Evolutionary conservation across 805 yeast genomes (phyloP), one percentile per base, ranked within the genome.

Genomic region (Myxozyma monticola): DNA sequence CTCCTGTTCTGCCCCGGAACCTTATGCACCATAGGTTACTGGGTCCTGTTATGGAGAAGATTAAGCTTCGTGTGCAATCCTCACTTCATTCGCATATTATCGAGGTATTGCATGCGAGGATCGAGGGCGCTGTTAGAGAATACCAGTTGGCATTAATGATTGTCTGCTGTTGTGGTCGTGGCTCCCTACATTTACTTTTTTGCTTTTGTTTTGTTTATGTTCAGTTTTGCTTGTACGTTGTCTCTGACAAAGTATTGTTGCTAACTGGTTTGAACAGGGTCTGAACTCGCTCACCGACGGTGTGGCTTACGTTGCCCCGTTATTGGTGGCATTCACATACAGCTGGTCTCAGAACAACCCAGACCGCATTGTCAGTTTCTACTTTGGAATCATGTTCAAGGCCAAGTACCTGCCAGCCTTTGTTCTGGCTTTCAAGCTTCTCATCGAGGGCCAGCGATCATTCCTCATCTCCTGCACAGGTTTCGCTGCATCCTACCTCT

Each of bases 271-370:
- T 21, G 4, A 43, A 12, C 29, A 46, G 57, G 31, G 36, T 15
- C 31, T 51, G 25, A 60, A 51, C 37, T 30, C 37, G n/a, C 38
- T 60, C 25, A 24, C 56, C 12, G 60, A 57, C 10, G 62, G 61
- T 14, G 37, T 53, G 22, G 56, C 56, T 20, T 68, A 56, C 49
- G 49, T 65, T 25, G 42, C 62, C 7, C 65, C 68, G n/a, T 39
- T 68, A 20, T 39, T 57, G 17, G 50, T 59, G 45, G 73, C 74
- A 1, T 40, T 71, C 44, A 54, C 67, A 3, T 71, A 69, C 54
- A 70, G 74, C 1, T 62, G 70, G 66, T 67, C 70, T 12, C 74
- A 72, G 57, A 68, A 65, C 24, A 55, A 62, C 33, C 66, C 68
- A 12, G 57, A 61, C 21, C 59, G 57, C 15, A 57, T 48, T 33